Conservation (phyloP, 257 asterid genomes). For the Nicotiana benthamiana region DNA sequence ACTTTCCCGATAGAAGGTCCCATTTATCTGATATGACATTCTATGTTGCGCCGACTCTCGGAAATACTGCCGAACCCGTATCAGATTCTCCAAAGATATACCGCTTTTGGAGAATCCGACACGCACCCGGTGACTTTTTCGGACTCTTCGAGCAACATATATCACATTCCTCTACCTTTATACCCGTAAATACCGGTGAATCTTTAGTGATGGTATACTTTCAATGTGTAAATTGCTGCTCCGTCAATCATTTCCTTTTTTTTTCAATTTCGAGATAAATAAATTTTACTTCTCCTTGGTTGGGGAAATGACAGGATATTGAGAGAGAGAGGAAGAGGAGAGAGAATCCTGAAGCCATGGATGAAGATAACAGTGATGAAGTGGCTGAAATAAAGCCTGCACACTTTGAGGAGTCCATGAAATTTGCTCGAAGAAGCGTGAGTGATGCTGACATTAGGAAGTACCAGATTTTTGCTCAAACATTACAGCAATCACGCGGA, state of each 20-base stretch:
- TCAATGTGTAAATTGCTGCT: not conserved
- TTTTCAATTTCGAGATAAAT: not conserved
- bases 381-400: constrained; percentile 66
- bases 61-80: no score
- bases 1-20: not conserved
- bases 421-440: constrained; percentile 71
- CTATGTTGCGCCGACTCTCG: no score
- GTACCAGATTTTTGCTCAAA: constrained; percentile 72
- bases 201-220: not conserved
- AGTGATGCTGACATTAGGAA: constrained; percentile 78
- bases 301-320: constrained; percentile 38
- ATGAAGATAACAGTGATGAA: constrained; percentile 70
- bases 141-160: no score
- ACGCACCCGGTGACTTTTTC: no score
- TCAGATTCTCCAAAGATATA: no score
- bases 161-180: not conserved
- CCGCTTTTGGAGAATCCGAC: no score
- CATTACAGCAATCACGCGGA: constrained; percentile 82
- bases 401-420: constrained; percentile 86
- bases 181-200: not conserved
- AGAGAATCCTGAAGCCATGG: constrained; percentile 72
- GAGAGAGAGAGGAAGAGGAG: constrained; percentile 63
- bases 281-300: not conserved
- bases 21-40: not conserved
- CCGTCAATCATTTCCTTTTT: not conserved